Evolutionary conservation across 176 grass and related monocot species (phyloP).

Genomic region (Cymbopogon citratus): DNA sequence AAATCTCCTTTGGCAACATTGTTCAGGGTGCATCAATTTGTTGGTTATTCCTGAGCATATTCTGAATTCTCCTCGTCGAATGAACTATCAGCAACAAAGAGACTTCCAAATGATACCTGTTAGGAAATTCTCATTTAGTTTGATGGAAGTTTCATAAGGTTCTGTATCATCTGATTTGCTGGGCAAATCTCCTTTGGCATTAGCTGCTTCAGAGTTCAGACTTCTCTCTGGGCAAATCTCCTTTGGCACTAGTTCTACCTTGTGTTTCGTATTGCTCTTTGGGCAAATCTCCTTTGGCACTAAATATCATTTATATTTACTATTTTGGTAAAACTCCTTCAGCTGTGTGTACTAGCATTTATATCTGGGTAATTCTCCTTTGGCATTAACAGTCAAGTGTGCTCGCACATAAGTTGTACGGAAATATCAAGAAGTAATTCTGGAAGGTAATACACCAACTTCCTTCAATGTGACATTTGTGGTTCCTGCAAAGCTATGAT

Average conservation of each 20-base stretch:
- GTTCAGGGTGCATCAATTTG: not conserved
- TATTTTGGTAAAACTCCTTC: slow-evolving; percentile 49
- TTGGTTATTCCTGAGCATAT: slow-evolving; percentile 17
- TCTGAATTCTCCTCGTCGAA: not conserved
- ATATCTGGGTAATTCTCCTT: slow-evolving; percentile 39
- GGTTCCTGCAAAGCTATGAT: not conserved
- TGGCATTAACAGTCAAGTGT: slow-evolving; percentile 26
- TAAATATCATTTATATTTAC: slow-evolving; percentile 18
- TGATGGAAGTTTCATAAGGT: slow-evolving; percentile 5
- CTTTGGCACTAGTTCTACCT: slow-evolving; percentile 37
- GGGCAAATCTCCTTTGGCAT: slow-evolving; percentile 94
- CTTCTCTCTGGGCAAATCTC: slow-evolving; percentile 66
- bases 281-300: slow-evolving; percentile 79
- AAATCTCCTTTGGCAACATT: slow-evolving; percentile 59
- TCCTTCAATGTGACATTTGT: not conserved
- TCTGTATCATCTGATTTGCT: slow-evolving; percentile 31
- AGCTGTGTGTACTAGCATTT: slow-evolving; percentile 21
- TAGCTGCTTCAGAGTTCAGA: slow-evolving; percentile 33
- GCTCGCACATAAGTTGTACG: slow-evolving; percentile 13
- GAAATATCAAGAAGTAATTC: slow-evolving; percentile 23
- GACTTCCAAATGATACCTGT: not conserved
- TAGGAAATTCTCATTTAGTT: slow-evolving; percentile 24
- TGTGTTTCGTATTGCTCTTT: not conserved
- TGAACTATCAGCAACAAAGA: not conserved
- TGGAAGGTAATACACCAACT: slow-evolving; percentile 22